These are phyloP conservation scores for Auriculariales sp. DNA, from an alignment of 768 basidiomycete genomes.

Conservation along the genomic window DNA sequence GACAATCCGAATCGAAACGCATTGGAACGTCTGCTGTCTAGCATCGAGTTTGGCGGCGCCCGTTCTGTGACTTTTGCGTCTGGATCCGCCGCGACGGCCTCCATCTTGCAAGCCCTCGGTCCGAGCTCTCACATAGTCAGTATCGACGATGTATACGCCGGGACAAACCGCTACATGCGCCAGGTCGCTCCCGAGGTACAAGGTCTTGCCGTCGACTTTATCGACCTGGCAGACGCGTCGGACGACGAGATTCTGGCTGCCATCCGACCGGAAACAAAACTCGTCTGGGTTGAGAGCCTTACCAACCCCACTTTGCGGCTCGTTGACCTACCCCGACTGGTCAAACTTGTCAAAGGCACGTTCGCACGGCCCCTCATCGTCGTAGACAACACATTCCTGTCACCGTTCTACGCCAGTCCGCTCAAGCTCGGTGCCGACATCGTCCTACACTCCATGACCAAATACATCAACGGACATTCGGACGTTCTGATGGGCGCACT, in stretches of 20 bases:
- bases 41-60: conserved; percentile 64
- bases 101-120: conserved; percentile 62
- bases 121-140: conserved; percentile 68
- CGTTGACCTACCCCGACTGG: conserved; percentile 64
- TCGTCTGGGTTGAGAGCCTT: conserved; percentile 90
- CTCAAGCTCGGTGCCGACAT: conserved; percentile 83
- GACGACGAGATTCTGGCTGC: conserved; percentile 50
- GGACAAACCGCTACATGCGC: conserved; percentile 74
- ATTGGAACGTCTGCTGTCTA: conserved; percentile 62
- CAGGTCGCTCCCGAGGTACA: conserved; percentile 50
- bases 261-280: conserved; percentile 66
- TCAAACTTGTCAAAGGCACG: too few species aligned
- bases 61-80: conserved; percentile 74
- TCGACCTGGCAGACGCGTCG: conserved; percentile 61
- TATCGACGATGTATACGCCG: conserved; percentile 90
- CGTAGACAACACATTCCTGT: conserved; percentile 91
- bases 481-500: conserved; percentile 85
- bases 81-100: conserved; percentile 76
- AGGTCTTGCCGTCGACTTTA: conserved; percentile 55
- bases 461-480: conserved; percentile 89
- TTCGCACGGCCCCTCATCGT: conserved; percentile 53
- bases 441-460: conserved; percentile 70
- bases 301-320: conserved; percentile 90
- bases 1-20: conserved; percentile 78
- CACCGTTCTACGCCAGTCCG: conserved; percentile 82